Evolutionary conservation across 1,284 basidiomycete species (phyloP).

Genomic region (Boletus sp.): DNA sequence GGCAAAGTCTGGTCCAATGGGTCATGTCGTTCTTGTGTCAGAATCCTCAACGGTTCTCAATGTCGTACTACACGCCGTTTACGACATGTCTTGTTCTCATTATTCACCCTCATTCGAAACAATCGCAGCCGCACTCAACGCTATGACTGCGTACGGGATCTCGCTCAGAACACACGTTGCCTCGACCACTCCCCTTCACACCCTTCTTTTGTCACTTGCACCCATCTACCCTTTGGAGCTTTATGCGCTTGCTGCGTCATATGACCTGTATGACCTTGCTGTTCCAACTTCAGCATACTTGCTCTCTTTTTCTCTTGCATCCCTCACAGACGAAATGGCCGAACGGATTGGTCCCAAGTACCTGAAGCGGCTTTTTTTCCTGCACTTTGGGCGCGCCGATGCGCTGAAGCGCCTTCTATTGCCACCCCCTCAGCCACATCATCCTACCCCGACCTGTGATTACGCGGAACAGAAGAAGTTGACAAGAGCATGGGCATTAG

Average conservation of each 20-base stretch:
- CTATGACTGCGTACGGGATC: slow-evolving; percentile 51
- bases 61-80: slow-evolving; percentile 57
- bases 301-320: slow-evolving; percentile 52
- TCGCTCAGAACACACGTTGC: slow-evolving; percentile 38
- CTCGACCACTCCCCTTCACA: slow-evolving; percentile 41
- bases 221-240: slow-evolving; percentile 53
- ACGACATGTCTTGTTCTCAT: slow-evolving; percentile 57
- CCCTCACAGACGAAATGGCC: slow-evolving; percentile 57
- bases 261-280: slow-evolving; percentile 56
- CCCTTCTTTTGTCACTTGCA: slow-evolving; percentile 50
- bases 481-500: slow-evolving; percentile 62
- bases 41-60: slow-evolving; percentile 55
- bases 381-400: slow-evolving; percentile 41
- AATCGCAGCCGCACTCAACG: slow-evolving; percentile 45
- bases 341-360: slow-evolving; percentile 51
- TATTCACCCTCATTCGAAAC: slow-evolving; percentile 55
- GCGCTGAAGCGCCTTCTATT: slow-evolving; percentile 58
- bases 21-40: slow-evolving; percentile 44
- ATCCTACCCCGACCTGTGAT: slow-evolving; percentile 53
- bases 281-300: slow-evolving; percentile 57
- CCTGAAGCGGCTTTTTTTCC: slow-evolving; percentile 40
- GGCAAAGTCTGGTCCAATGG: slow-evolving; percentile 34
- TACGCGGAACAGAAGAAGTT: slow-evolving; percentile 60
- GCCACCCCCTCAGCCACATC: slow-evolving; percentile 58
- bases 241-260: slow-evolving; percentile 54